A percentile compares a stretch with the other conserved stretches of the same genome.
phyloP scores from a whole-genome alignment of 2,329 filamentous ascomycete species.

The Pseudogymnoascus sp. region DNA sequence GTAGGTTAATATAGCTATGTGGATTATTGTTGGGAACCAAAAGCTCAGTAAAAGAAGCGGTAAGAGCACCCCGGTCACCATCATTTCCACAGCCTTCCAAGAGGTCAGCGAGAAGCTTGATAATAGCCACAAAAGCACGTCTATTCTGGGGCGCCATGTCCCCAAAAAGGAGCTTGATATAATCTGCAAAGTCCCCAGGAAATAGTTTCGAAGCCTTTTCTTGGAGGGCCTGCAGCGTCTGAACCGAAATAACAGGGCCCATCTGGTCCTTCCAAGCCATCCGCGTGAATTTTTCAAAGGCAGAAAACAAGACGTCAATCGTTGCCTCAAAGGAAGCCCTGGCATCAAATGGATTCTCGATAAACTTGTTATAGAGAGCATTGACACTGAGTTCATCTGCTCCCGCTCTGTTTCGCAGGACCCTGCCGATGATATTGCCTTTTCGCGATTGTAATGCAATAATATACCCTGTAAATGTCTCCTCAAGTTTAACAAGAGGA shows the following conservation, averaged over 20 bases:
- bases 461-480: slow-evolving; percentile 77
- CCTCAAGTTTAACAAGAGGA: slow-evolving; percentile 67
- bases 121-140: slow-evolving; percentile 73
- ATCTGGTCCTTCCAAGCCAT: slow-evolving; percentile 86
- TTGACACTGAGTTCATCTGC: slow-evolving; percentile 79
- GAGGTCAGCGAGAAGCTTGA: slow-evolving; percentile 80
- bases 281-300: slow-evolving; percentile 87
- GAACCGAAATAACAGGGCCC: slow-evolving; percentile 70
- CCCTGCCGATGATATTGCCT: slow-evolving; percentile 75
- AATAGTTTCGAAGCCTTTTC: slow-evolving; percentile 57
- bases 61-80: slow-evolving; percentile 80
- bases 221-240: slow-evolving; percentile 69
- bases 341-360: slow-evolving; percentile 74
- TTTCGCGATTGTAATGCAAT: slow-evolving; percentile 77
- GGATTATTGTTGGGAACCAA: slow-evolving; percentile 71
- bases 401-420: slow-evolving; percentile 59
- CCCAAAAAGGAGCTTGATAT: slow-evolving; percentile 55
- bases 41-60: slow-evolving; percentile 80
- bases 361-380: slow-evolving; percentile 80
- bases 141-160: slow-evolving; percentile 64
- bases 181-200: slow-evolving; percentile 65
- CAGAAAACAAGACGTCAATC: slow-evolving; percentile 79
- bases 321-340: slow-evolving; percentile 68
- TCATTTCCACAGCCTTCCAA: slow-evolving; percentile 88
- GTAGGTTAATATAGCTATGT: slow-evolving; percentile 76